Evolutionary conservation across 768 basidiomycete genomes (phyloP), one percentile per base, ranked within the genome.

Genomic region (Polyporus arcularius): DNA sequence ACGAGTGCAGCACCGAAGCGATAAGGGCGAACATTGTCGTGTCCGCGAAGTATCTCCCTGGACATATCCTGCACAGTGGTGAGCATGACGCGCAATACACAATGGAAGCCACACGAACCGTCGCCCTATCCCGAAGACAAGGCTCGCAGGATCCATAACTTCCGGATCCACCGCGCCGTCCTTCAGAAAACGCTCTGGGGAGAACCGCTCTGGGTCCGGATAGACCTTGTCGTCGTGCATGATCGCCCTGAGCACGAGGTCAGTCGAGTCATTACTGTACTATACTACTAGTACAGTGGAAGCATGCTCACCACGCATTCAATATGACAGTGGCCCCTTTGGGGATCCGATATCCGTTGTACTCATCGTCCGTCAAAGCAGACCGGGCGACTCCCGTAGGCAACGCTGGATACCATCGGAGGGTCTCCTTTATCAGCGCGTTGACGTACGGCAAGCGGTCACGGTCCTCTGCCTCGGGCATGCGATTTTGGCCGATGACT

Each of bases 1-100:
- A 57, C n/a, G 50, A 51, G 9, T 51, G 49, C 35, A 62, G 51
- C 14, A 52, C 45, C 15, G 35, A 53, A 6, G 61, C 61, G 14
- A 57, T 28, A 11, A 50, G 15, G 21, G 57, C 31, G 35, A 53
- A 62, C 21, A 62, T 43, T 8, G 51, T 39, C 21, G 51, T n/a
- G 5, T 58, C 48, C 1, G 57, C 45, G n/a, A 55, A 47, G 42
- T 55, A 38, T 26, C 45, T 14, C 15, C 61, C 61, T 1, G 63
- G 54, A 43, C 58, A 64, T 1, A 58, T 43, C 35, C 53, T 53
- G 9, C 18, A 46, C n/a, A 9, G 28, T 9, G 28, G 28, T 28
- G 10, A 26, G 18, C 11, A 48, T 28, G 21, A 30, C 6, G 12
- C 11, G 12, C 12, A 48, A 28, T 21, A 26, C 6, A 48, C 12